Base-by-base conservation (phyloP, 305 asterid genomes). In the Plantago coronopus region DNA sequence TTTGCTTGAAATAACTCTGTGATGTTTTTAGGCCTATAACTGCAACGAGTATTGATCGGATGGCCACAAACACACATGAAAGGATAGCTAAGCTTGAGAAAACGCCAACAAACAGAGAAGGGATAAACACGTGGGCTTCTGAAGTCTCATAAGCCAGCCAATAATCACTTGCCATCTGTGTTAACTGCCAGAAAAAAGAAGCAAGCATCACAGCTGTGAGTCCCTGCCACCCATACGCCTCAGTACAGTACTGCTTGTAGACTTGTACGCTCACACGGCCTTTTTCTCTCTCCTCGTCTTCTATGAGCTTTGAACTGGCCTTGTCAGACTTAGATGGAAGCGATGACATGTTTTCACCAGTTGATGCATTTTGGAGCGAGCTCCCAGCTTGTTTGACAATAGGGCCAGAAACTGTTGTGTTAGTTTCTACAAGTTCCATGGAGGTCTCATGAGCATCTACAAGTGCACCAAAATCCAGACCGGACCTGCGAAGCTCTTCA, bases 91-190 rank as follows among this genome's bases (percentile, higher is more conserved):
- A 61, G 51, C 54, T 48, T 13, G 76, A 19, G 62, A 85, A 88
- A 6, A 81, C 50, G 11, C 60, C 62, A 37, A 79, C 76, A n/a
- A 88, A 85, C 61, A 61, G 18, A 29, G 72, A 67, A 42, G 88
- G 80, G n/a, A 68, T 60, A 9, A 80, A 85, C 12, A 34, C n/a
- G 17, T 13, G 79, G 6, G 29, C 47, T 22, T 50, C 66, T 15
- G 95, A 78, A 62, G 95, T 88, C 57, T 80, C 89, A 27, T 83
- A 83, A 3, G 95, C 88, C 65, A 88, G 70, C 96, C 95, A 88
- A 65, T 80, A 88, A 62, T 85, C 95, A 61, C 67, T 66, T 8
- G 79, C 37, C 83, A 85, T 75, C 45, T 65, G 65, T 2, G 75
- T 59, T 12, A 48, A 5, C 63, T 83, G 89, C 88, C 84, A 88